These are phyloP conservation scores for Bipolaris victoriae DNA, from an alignment of 2,329 filamentous ascomycete genomes.

Conservation along the genomic window DNA sequence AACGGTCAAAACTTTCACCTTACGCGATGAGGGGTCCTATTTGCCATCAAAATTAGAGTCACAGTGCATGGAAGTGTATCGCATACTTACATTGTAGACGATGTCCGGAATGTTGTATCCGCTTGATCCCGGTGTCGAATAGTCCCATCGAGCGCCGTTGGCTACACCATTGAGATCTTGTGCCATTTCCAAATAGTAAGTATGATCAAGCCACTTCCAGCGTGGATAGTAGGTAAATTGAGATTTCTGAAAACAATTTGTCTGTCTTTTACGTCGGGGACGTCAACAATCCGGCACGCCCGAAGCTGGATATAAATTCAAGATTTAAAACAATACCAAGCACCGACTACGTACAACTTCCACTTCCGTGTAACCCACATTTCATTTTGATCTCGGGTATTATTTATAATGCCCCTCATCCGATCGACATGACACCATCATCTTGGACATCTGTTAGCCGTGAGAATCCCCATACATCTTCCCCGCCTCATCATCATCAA, in stretches of 20 bases:
- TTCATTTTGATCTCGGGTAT: no score
- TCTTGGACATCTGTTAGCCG: background rate
- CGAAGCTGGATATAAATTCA: no score
- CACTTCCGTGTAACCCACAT: no score
- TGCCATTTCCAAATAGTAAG: conserved; percentile 41
- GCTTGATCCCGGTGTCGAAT: conserved; percentile 51
- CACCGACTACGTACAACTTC: no score
- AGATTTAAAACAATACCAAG: no score
- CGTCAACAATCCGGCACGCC: no score
- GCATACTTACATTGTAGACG: conserved; percentile 40
- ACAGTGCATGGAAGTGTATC: background rate
- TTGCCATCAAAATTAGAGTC: background rate
- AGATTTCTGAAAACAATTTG: background rate
- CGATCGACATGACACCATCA: no score
- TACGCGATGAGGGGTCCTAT: conserved; percentile 31
- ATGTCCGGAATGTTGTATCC: conserved; percentile 52
- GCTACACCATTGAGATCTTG: conserved; percentile 51
- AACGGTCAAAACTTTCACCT: conserved; percentile 56
- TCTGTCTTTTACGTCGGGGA: no score
- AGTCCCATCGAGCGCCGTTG: conserved; percentile 49
- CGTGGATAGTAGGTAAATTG: background rate
- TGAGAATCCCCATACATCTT: background rate
- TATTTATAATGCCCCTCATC: no score
- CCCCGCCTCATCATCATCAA: background rate
- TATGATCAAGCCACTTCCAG: background rate